A percentile compares a stretch with the other conserved stretches of the same genome.
These are phyloP conservation scores for Trichoderma polysporum DNA, from an alignment of 2,329 filamentous ascomycete species.

Conservation along the genomic window DNA sequence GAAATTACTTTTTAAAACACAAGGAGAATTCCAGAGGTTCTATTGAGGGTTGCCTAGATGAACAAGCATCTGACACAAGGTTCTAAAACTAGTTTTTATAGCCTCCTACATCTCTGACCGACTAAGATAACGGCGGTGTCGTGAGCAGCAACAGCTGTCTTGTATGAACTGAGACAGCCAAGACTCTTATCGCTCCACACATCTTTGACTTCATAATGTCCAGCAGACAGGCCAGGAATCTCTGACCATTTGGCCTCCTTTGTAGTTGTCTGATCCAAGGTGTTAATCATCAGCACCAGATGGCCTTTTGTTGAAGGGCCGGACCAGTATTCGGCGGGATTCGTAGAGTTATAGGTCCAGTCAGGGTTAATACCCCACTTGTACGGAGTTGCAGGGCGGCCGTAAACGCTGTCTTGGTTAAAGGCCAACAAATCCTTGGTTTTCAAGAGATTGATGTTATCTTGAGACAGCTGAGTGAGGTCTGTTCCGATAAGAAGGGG, in stretches of 20 bases:
- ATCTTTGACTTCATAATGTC: conserved; percentile 42
- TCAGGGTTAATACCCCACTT: conserved; percentile 51
- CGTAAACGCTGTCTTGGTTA: conserved; percentile 47
- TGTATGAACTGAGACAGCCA: conserved; percentile 35
- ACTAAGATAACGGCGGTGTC: conserved; percentile 36
- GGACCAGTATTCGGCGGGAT: conserved; percentile 52
- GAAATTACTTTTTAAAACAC: too few species aligned
- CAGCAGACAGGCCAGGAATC: conserved; percentile 40
- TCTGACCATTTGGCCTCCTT: conserved; percentile 44
- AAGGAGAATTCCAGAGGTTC: neutral
- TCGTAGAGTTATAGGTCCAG: conserved; percentile 48
- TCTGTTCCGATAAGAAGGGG: conserved; percentile 50
- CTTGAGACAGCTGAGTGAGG: conserved; percentile 37
- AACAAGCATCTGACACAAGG: neutral
- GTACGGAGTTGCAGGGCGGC: conserved; percentile 44
- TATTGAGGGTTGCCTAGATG: neutral
- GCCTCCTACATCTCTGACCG: neutral
- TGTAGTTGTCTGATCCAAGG: conserved; percentile 31
- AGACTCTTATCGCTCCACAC: conserved; percentile 47
- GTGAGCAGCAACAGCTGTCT: conserved; percentile 34
- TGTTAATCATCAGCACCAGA: conserved; percentile 51
- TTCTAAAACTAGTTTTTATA: neutral
- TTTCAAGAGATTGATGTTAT: conserved; percentile 42
- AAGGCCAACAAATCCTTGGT: conserved; percentile 43
- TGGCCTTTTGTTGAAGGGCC: conserved; percentile 43